A percentile compares a stretch with the other conserved stretches of the same genome.
Conservation (phyloP, 768 basidiomycete genomes). For the Mycena kentingensis region DNA sequence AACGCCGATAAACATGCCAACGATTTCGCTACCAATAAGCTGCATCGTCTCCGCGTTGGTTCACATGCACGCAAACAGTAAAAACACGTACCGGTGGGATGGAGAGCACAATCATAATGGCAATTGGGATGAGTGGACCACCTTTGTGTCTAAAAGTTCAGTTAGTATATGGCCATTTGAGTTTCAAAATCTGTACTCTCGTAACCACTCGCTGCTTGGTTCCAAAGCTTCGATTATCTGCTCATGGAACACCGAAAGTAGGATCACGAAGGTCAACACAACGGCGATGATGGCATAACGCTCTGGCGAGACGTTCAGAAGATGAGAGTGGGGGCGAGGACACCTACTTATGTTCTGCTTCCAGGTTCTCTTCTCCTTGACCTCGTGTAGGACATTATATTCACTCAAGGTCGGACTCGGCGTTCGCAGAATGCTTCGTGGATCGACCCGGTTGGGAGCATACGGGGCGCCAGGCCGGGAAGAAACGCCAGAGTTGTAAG, state of each 20-base stretch:
- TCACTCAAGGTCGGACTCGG: slow-evolving; percentile 13
- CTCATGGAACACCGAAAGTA: slow-evolving; percentile 3
- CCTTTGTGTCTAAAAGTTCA: slow-evolving; percentile 68
- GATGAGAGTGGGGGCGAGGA: background rate
- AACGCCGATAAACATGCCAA: slow-evolving; percentile 82
- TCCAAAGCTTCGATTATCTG: slow-evolving; percentile 5
- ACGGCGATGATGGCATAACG: background rate
- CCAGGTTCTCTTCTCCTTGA: background rate
- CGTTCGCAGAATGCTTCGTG: background rate
- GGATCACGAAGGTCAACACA: background rate
- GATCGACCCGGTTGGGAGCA: background rate
- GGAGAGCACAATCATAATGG: background rate
- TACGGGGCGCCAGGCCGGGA: background rate
- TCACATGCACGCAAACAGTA: background rate
- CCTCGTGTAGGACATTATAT: slow-evolving; percentile 3
- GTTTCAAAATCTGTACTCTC: background rate
- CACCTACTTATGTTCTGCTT: slow-evolving; percentile 3
- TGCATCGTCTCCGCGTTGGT: slow-evolving; percentile 26
- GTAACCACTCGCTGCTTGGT: slow-evolving; percentile 5
- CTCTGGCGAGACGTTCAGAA: background rate
- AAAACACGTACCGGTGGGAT: background rate
- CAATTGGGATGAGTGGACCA: slow-evolving; percentile 45
- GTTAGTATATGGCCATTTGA: background rate
- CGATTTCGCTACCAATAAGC: slow-evolving; percentile 90
- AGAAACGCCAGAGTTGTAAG: no score